These are phyloP conservation scores for Neurospora sp. DNA, from an alignment of 2,329 filamentous ascomycete genomes.

Conservation along the genomic window DNA sequence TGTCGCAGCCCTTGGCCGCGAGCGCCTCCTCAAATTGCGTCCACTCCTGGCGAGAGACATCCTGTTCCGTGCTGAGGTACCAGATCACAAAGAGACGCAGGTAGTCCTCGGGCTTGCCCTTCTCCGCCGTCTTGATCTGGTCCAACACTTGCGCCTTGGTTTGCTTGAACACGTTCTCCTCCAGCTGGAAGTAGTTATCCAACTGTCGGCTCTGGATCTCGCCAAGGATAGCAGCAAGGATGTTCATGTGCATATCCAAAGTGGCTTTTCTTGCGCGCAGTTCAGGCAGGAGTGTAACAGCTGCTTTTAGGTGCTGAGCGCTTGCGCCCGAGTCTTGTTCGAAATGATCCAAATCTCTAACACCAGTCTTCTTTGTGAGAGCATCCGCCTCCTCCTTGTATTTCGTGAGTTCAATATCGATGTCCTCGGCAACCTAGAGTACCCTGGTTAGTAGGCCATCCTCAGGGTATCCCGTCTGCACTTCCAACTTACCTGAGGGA, in stretches of 20 bases:
- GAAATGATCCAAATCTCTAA: constrained; percentile 83
- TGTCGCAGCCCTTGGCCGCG: constrained; percentile 63
- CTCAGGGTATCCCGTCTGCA: neutral
- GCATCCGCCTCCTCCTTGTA: constrained; percentile 95
- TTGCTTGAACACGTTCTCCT: constrained; percentile 87
- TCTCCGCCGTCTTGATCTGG: constrained; percentile 67
- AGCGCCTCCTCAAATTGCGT: constrained; percentile 79
- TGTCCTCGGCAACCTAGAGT: constrained; percentile 87
- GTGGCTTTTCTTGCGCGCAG: constrained; percentile 84
- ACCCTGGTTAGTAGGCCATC: constrained; percentile 25
- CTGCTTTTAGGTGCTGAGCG: constrained; percentile 89
- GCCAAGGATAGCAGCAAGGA: constrained; percentile 62
- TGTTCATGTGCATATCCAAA: constrained; percentile 99
- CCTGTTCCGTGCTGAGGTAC: constrained; percentile 88
- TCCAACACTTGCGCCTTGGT: constrained; percentile 83
- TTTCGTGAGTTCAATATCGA: constrained; percentile 76
- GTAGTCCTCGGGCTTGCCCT: constrained; percentile 83
- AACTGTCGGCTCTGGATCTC: constrained; percentile 93
- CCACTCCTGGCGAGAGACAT: constrained; percentile 73
- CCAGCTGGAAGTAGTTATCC: constrained; percentile 91
- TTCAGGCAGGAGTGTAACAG: constrained; percentile 86
- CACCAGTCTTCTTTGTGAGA: constrained; percentile 90
- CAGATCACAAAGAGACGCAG: constrained; percentile 92
- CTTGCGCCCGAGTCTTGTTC: constrained; percentile 82
- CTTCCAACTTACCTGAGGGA: constrained; percentile 63